Base-by-base conservation (phyloP, 1,139 yeast genomes). In the Hyphopichia wangnamkhiaoensis region DNA sequence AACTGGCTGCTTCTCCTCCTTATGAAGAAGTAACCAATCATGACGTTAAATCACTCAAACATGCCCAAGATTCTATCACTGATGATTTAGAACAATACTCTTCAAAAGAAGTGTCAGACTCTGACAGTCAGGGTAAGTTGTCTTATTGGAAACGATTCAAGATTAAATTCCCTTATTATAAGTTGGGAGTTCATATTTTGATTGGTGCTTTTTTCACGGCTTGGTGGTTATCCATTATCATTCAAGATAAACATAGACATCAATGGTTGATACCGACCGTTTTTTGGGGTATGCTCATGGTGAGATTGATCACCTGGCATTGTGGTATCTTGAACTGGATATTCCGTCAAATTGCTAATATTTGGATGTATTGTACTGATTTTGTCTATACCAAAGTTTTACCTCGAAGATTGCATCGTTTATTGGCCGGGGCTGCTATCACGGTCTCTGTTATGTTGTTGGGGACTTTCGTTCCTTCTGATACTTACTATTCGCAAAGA, bases 191-290 rank as follows among this genome's bases (percentile, higher is more conserved):
- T 24, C 67, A 67, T 40, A 39, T 68, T 10, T 53, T 73, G 29
- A 42, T 60, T 26, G 76, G 72, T 1, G 56, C 64, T 31, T 76
- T 81, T 48, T 80, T 80, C 67, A 80, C 86, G 4, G 72, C 82
- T 3, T 81, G 86, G 86, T 81, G 85, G 85, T 55, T 80, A 28
- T 74, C 84, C 12, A 77, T 81, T 39, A 41, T 81, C 21, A 74
- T 71, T 41, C 86, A 80, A 54, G 56, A 71, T 4, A 68, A 69
- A 47, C 76, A 74, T 37, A 67, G 85, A 48, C 77, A 59, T 49
- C 53, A 72, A 48, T 81, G 87, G 86, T 72, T 81, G 52, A 79
- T 81, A 51, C 87, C 86, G 25, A 80, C 85, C 5, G 57, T 79
- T 28, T 53, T 80, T 34, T 80, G 80, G 76, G 66, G 75, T 29